Evolutionary conservation across 1,284 basidiomycete species (phyloP), one percentile per base, ranked within the genome.

Genomic region (Ganoderma lingzhi): DNA sequence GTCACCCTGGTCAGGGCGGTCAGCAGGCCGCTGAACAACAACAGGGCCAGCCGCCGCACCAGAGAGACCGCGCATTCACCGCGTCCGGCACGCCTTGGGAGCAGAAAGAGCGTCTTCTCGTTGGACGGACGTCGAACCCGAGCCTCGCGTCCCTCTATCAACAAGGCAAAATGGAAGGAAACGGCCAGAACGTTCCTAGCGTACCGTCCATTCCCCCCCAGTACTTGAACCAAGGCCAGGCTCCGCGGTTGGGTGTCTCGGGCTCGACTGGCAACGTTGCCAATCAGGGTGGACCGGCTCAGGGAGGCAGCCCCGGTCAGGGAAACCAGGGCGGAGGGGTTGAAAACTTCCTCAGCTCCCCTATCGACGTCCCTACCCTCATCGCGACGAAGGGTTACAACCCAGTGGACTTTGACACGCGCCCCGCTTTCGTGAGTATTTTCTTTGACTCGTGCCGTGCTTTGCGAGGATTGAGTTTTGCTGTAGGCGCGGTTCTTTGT

Each of bases 341-440:
- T 17, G 78, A 78, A 19, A 69, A 48, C 62, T 86, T 88, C 76
- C 75, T 88, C 65, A 84, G 80, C 63, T 87, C 92, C 5, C 90
- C 93, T 2, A 86, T 96, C 69, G 96, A 97, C 76, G 90, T 97
- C n/a, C 93, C 94, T 30, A 88, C 92, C 60, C 84, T 98, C 66
- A 92, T 96, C 72, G 90, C 93, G 15, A 88, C 87, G 59, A 97
- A 97, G 80, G 96, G 96, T 12, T 96, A 98, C 78, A 98, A 98
- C 77, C 96, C 96, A 6, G 84, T 89, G 15, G 89, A 88, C 53
- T 98, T 97, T 75, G 94, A 97, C 75, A 90, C 89, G 67, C 87
- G 91, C 63, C 96, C 96, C 8, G 80, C 86, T 56, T 93, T 90
- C 79, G 94, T 93, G 73, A 76, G 91, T 84, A 19, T 51, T 63